Percentiles rank a stretch among this genome's conserved stretches.
phyloP scores from a whole-genome alignment of 2,329 filamentous ascomycete genomes.

The Hymenoscyphus infarciens region DNA sequence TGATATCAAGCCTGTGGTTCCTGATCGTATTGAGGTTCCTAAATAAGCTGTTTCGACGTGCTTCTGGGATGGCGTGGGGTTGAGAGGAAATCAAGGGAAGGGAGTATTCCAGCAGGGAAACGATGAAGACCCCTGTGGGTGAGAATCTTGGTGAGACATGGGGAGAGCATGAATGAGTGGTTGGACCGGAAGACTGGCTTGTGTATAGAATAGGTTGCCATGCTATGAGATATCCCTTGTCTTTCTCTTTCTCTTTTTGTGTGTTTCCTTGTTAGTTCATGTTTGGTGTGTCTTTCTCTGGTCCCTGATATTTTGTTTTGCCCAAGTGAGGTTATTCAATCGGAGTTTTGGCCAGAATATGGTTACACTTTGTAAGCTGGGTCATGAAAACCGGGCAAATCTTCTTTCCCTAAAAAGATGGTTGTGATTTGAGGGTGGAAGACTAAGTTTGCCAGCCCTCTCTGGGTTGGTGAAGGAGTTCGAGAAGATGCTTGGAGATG shows the following conservation, averaged over 20 bases:
- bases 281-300: background rate
- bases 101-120: background rate
- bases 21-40: conserved; percentile 37
- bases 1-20: conserved; percentile 71
- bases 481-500: background rate
- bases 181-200: conserved; percentile 9
- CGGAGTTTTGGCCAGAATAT: too few species aligned
- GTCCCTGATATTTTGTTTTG: too few species aligned
- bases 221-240: conserved; percentile 26
- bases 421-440: background rate
- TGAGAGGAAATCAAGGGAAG: background rate
- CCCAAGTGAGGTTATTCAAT: too few species aligned
- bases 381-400: too few species aligned
- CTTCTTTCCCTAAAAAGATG: too few species aligned
- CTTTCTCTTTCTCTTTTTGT: background rate
- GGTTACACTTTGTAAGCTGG: too few species aligned
- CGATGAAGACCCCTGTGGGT: background rate
- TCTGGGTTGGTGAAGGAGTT: background rate
- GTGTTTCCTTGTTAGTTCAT: background rate
- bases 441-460: background rate
- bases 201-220: conserved; percentile 31
- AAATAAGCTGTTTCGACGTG: conserved; percentile 21
- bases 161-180: background rate
- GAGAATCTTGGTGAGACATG: conserved; percentile 3
- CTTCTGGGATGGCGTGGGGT: background rate